Base-by-base conservation (phyloP, 2,329 filamentous ascomycete species). In the Aspergillus sp. region DNA sequence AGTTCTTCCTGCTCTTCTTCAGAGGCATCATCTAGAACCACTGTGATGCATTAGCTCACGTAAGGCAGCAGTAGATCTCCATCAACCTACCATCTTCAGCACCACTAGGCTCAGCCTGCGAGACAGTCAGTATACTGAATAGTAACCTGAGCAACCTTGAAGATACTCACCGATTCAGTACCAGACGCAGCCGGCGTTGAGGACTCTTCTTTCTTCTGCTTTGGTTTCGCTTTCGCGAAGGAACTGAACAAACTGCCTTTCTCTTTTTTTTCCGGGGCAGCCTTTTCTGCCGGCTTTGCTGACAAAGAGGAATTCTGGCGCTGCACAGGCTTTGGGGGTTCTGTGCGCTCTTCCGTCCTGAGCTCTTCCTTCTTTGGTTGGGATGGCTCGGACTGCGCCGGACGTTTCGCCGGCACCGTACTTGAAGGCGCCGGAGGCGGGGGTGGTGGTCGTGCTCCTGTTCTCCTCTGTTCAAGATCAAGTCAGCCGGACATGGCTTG, bases 211-310 rank as follows among this genome's bases (percentile, higher is more conserved):
- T 65, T 74, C 68, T 75, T 81, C 63, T 63, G 62, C 66, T 87
- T 90, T 9, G 85, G 80, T 66, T 84, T 90, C 4, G 86, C 78
- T 65, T 86, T 87, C 2, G 90, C 89, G 70, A 96, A 96, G 0
- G 90, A 89, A 59, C 88, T 87, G 80, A 95, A 91, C 24, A 96
- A 85, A 58, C 84, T 83, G 3, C 87, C 84, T 15, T 78, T 80
- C 53, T 84, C 83, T 56, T 83, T 84, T 67, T 90, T 91, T 3
- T 82, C 63, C 5, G 74, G 69, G 2, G 77, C 67, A 17, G 71
- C 56, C 62, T 80, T 81, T 26, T 51, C 71, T 62, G 59, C 70
- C 58, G 60, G 67, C 59, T 67, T 78, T 58, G 67, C 71, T 66
- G 71, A 70, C 7, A 64, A 54, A 39, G 71, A 64, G 26, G 71